Evolutionary conservation across 2,329 filamentous ascomycete genomes (phyloP), one percentile per base, ranked within the genome.

Genomic region (Sporothrix pallida): DNA sequence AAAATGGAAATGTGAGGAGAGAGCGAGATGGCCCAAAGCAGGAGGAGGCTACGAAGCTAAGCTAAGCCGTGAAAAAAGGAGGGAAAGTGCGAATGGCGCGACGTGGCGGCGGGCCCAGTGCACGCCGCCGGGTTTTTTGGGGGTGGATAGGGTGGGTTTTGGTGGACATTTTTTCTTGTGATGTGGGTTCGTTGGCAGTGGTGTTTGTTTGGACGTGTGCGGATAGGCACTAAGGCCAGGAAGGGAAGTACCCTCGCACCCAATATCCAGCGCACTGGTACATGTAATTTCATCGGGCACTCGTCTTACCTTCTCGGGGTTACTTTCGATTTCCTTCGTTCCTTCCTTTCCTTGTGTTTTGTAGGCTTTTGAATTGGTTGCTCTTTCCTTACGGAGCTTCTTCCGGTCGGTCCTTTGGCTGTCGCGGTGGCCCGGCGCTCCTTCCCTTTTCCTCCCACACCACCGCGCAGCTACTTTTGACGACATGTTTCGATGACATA

Each of bases 1-100:
- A 72, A 48, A 72, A 42, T 31, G 63, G 26, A 48, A 60, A 17
- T 8, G 13, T 50, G 52, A 37, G n/a, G 13, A 67, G 26, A 31
- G 60, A 17, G 58, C 13, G 10, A 31, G 37, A 23, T 7, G 23
- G 23, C 13, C 46, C 26, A 52, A 68, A 37, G 48, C 46, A 68
- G 37, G 23, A 48, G 46, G 23, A 13, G 12, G 26, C 63, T 42
- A 10, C 50, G 69, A 37, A 50, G 69, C 68, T 70, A 60, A 37
- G 23, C 48, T 70, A 52, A 48, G 68, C 20, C 67, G 63, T n/a
- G 31, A 50, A n/a, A 46, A 52, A 48, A 23, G 50, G 62, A 72
- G 60, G 71, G 60, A 46, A 67, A 65, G 46, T 42, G 50, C 63
- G 52, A 69, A 67, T 68, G 63, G 65, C 60, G 60, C 50, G 70